A percentile compares a stretch with the other conserved stretches of the same genome.
phyloP scores from a whole-genome alignment of 768 basidiomycete genomes.

The Mrakia blollopis region DNA sequence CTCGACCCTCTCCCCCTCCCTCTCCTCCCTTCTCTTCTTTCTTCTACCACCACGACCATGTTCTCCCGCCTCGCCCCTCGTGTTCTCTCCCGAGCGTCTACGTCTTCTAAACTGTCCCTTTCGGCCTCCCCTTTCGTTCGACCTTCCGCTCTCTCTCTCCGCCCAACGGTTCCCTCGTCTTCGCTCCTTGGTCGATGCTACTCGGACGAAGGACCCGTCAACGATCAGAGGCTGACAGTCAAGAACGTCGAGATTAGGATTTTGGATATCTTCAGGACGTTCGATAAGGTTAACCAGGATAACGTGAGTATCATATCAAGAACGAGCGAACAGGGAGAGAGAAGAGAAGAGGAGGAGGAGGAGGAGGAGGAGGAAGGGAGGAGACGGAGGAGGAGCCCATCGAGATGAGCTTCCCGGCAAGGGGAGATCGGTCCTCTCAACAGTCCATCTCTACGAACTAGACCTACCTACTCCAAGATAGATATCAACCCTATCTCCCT shows the following conservation, averaged over 20 bases:
- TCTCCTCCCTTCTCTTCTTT: not conserved
- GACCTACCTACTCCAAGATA: no score
- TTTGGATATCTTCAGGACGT: conserved; percentile 75
- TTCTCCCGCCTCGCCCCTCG: conserved; percentile 14
- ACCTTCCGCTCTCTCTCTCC: not conserved
- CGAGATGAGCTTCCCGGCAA: not conserved
- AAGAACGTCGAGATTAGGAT: conserved; percentile 69
- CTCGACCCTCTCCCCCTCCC: not conserved
- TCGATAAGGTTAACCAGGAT: conserved; percentile 75
- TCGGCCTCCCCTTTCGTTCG: not conserved
- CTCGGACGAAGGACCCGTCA: not conserved
- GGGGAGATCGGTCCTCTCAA: not conserved
- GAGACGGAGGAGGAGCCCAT: not conserved
- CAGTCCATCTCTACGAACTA: not conserved
- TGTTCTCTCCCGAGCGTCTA: not conserved
- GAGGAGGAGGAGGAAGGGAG: not conserved
- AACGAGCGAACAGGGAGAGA: no score
- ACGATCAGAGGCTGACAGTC: conserved; percentile 45
- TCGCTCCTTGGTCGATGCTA: conserved; percentile 18
- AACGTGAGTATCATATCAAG: conserved; percentile 54
- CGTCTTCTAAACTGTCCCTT: not conserved
- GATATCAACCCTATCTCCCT: not conserved
- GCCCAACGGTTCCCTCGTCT: not conserved
- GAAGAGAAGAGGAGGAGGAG: not conserved
- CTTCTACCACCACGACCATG: not conserved